Base-by-base conservation (phyloP, 2,329 filamentous ascomycete species). In the Pseudodiploospora longispora region DNA sequence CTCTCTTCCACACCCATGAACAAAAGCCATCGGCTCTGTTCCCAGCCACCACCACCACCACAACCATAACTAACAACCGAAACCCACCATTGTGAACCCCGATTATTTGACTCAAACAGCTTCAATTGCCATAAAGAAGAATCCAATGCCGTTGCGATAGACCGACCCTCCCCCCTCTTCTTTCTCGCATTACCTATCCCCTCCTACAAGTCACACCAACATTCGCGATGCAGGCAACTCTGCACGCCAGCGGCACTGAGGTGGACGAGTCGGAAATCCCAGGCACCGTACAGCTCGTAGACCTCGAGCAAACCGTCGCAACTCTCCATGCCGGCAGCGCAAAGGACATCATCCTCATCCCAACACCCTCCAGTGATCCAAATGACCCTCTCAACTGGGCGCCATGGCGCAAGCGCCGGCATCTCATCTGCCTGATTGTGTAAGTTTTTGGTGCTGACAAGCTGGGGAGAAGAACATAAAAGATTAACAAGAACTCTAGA, bases 351-450 rank as follows among this genome's bases (percentile, higher is more conserved):
- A 70, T 78, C 12, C 59, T 78, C 8, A 64, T 76, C 6, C 75
- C 75, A 2, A 63, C 64, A 0, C 74, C 74, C 1, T 71, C 69
- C 0, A 55, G 59, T 8, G 70, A 77, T 47, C 68, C 72, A 4
- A 70, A 75, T 36, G 75, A 78, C 47, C 75, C 74, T 3, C 59
- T 78, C 31, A 77, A 73, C 47, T 74, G 73, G 73, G 63, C 50
- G 3, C 52, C 49, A 36, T 48, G 52, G 2, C 52, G 58, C 2
- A 62, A 61, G 41, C 27, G 53, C 0, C 49, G 55, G 9, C 51
- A 55, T 5, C 38, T 61, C 12, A 37, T 55, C n/a, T 63, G 59
- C 27, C 51, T 57, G 6, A 56, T 57, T 31, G 36, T 62, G 62
- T 62, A 42, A 50, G 59, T 48, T 5, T 6, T 3, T 27, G n/a